phyloP scores from a whole-genome alignment of 192 early-diverging fungal species.

The Mortierella antarctica region DNA sequence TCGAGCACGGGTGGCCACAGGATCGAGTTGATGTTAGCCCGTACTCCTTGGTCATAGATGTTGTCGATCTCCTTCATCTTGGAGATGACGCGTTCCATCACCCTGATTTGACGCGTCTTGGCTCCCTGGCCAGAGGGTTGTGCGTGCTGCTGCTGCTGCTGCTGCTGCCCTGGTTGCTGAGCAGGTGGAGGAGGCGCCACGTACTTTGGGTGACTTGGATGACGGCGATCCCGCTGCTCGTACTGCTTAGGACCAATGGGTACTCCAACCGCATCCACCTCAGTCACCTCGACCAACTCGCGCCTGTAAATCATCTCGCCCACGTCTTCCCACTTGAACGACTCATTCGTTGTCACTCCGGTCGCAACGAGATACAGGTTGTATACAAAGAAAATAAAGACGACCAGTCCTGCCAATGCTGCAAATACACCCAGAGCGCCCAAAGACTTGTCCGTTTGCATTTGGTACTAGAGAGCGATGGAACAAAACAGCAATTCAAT shows the following conservation, averaged over 20 bases:
- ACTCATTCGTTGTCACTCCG: slow-evolving; percentile 65
- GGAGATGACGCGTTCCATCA: slow-evolving; percentile 14
- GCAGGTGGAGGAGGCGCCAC: slow-evolving; percentile 4
- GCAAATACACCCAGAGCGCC: slow-evolving; percentile 65
- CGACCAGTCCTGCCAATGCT: slow-evolving; percentile 55
- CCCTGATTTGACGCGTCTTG: slow-evolving; percentile 3
- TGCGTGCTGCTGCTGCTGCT: slow-evolving; percentile 5
- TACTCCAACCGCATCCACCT: not conserved
- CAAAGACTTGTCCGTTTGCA: slow-evolving; percentile 60
- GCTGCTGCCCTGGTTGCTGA: slow-evolving; percentile 8
- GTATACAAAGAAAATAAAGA: slow-evolving; percentile 60
- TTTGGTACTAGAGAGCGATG: slow-evolving; percentile 49
- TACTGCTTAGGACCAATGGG: slow-evolving; percentile 28
- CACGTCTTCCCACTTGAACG: slow-evolving; percentile 66
- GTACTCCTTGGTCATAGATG: slow-evolving; percentile 38
- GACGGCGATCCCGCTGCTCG: slow-evolving; percentile 41
- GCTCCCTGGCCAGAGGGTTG: not conserved
- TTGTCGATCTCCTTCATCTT: slow-evolving; percentile 38
- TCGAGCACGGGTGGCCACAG: slow-evolving; percentile 26
- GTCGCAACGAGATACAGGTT: slow-evolving; percentile 59
- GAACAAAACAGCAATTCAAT: not conserved
- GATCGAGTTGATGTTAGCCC: slow-evolving; percentile 22
- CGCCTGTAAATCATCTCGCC: slow-evolving; percentile 60
- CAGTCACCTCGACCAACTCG: slow-evolving; percentile 47
- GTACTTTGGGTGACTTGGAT: slow-evolving; percentile 41